Conservation (phyloP, 129 eudicot species). For the Lactuca sativa region DNA sequence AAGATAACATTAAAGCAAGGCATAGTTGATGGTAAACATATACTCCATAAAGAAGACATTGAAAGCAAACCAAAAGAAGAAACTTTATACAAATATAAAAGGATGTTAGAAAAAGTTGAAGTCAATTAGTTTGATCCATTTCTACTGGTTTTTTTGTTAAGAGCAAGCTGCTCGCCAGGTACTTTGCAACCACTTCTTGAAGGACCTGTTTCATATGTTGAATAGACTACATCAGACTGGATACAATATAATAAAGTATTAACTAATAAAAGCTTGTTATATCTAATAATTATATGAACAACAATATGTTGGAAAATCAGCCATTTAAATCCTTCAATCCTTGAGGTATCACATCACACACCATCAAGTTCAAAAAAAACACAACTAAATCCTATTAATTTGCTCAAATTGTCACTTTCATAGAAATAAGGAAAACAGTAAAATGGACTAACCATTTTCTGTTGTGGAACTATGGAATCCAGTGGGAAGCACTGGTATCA, state of each 20-base stretch:
- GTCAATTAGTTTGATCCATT: slow-evolving; percentile 35
- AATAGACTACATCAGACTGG: slow-evolving; percentile 9
- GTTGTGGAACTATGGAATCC: too few species aligned
- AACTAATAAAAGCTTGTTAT: not conserved
- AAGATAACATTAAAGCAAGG: not conserved
- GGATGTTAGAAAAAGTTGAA: slow-evolving; percentile 6
- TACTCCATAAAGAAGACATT: not conserved
- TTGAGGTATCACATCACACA: slow-evolving; percentile 14
- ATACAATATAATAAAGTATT: not conserved
- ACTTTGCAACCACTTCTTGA: slow-evolving; percentile 13
- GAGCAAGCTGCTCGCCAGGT: slow-evolving; percentile 17
- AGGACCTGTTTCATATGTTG: slow-evolving; percentile 19
- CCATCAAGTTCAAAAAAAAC: not conserved
- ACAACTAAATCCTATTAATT: slow-evolving; percentile 3
- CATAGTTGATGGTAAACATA: not conserved
- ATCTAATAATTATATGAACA: not conserved
- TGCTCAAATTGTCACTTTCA: too few species aligned
- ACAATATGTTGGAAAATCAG: not conserved
- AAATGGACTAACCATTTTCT: too few species aligned
- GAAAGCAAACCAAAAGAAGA: slow-evolving; percentile 7
- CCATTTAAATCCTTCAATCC: slow-evolving; percentile 1
- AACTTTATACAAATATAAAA: not conserved
- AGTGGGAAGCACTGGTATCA: too few species aligned
- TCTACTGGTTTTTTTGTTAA: slow-evolving; percentile 21
- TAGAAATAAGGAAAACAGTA: too few species aligned